phyloP scores from a whole-genome alignment of 2,329 filamentous ascomycete genomes.

The Fusarium solani-melongenae region DNA sequence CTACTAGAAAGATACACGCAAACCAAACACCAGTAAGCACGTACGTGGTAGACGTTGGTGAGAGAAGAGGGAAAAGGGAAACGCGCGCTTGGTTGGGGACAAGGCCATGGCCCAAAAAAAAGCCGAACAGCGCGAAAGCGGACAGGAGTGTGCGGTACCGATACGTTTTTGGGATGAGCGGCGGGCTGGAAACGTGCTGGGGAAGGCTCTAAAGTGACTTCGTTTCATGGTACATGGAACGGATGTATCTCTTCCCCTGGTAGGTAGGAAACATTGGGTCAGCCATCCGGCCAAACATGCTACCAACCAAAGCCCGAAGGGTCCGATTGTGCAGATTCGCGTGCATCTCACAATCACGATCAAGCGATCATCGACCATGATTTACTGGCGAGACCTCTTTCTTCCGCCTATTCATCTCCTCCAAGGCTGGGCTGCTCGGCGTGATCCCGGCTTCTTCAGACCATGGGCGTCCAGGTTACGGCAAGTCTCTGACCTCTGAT shows the following conservation, averaged over 20 bases:
- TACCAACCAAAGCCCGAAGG: conserved; percentile 6
- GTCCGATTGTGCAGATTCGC: conserved; percentile 17
- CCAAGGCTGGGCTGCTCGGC: conserved; percentile 6
- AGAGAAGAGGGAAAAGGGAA: conserved; percentile 30
- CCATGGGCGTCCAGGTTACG: not conserved
- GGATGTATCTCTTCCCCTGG: conserved; percentile 23
- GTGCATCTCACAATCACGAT: conserved; percentile 27
- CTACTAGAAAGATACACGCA: conserved; percentile 3
- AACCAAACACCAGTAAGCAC: conserved; percentile 6
- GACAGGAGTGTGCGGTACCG: conserved; percentile 40
- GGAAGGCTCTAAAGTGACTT: conserved; percentile 35
- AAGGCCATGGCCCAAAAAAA: conserved; percentile 37
- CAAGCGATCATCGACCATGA: conserved; percentile 20
- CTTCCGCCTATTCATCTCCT: not conserved
- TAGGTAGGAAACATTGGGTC: conserved; percentile 26
- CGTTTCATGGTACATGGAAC: conserved; percentile 34
- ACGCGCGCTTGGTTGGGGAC: conserved; percentile 37
- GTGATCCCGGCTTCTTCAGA: not conserved
- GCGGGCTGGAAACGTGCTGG: conserved; percentile 38
- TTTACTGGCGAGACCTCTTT: conserved; percentile 13
- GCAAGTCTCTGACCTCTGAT: not conserved
- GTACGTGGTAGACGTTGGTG: conserved; percentile 14
- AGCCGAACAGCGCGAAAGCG: conserved; percentile 37
- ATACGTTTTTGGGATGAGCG: conserved; percentile 43
- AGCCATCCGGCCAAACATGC: conserved; percentile 14